Base-by-base conservation (phyloP, 108 stramenopile genomes). In the Fragilaria radians region DNA sequence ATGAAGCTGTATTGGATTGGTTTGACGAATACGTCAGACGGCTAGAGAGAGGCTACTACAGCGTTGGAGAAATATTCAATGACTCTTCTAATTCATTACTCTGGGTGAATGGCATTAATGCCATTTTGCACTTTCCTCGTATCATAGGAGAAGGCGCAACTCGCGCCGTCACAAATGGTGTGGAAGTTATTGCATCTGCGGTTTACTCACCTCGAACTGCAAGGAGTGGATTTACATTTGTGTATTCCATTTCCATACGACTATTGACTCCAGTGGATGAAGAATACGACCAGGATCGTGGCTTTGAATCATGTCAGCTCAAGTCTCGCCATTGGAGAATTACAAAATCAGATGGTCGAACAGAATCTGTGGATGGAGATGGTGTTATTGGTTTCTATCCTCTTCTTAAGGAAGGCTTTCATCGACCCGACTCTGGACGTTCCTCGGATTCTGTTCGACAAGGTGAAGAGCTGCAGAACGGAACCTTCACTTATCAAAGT, bases 381-480 rank as follows among this genome's bases (percentile, higher is more conserved):
- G 79, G 79, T 25, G 77, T 84, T 4, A 67, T 78, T 54, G 79
- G 79, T 32, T 46, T 66, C 49, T 78, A 68, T 61, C 82, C 82
- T 18, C 52, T 80, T 0, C 54, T 84, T 25, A 9, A 11, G 27
- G 82, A 79, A 48, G 77, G 79, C 0, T 78, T 65, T 0, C 74
- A 73, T 55, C 17, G 19, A 23, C 58, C 55, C n/a, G 45, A 48
- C 28, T 52, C 53, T 22, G 49, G 54, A 25, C 27, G 11, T 32
- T 52, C 32, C 32, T 7, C 36, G 36, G 14, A 7, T 42, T 42
- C 36, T 42, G 36, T 42, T 14, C 7, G 7, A 14, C 11, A 11
- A 42, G 36, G 36, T 14, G 11, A 7, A 11, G 36, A 42, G 14
- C 11, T 42, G 14, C 36, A 42, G 14, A 21, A 19, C 36, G 61